These are phyloP conservation scores for Sphagnum tenellum DNA, from an alignment of 225 moss, liverwort and hornwort species.

Conservation along the genomic window DNA sequence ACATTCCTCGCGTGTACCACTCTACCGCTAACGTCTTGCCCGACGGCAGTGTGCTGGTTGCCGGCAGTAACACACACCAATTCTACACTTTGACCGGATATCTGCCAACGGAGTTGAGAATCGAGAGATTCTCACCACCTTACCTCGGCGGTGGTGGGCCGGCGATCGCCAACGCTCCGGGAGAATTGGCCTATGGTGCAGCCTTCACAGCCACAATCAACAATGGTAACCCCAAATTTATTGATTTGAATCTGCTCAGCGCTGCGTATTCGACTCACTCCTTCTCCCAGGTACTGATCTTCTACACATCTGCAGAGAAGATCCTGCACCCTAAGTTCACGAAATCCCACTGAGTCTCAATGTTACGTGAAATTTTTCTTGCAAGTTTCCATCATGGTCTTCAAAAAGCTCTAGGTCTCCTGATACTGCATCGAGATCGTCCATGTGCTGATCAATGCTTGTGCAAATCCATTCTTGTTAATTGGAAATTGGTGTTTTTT, in stretches of 20 bases:
- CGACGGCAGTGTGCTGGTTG: background rate
- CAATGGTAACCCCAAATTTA: slow-evolving; percentile 4
- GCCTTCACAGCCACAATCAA: slow-evolving; percentile 24
- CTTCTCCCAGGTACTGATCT: slow-evolving; percentile 13
- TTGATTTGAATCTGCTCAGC: slow-evolving; percentile 40
- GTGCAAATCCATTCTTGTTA: no score
- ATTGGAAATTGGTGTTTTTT: no score
- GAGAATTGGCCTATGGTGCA: slow-evolving; percentile 20
- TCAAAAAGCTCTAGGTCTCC: no score
- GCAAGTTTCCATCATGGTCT: no score
- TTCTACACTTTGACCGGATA: background rate
- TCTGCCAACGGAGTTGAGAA: background rate
- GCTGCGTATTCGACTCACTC: slow-evolving; percentile 82
- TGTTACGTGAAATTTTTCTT: no score
- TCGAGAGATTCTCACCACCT: background rate
- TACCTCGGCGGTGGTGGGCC: slow-evolving; percentile 15
- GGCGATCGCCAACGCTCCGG: slow-evolving; percentile 20
- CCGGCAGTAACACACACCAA: slow-evolving; percentile 1
- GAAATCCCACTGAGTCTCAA: no score
- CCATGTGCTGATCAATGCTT: no score
- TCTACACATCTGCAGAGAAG: no score
- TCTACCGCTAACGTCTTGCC: background rate
- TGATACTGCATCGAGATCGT: no score
- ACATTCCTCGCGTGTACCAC: background rate
- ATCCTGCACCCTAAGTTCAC: no score